phyloP scores from a whole-genome alignment of 2,329 filamentous ascomycete species.

The Chaetomium sp. region DNA sequence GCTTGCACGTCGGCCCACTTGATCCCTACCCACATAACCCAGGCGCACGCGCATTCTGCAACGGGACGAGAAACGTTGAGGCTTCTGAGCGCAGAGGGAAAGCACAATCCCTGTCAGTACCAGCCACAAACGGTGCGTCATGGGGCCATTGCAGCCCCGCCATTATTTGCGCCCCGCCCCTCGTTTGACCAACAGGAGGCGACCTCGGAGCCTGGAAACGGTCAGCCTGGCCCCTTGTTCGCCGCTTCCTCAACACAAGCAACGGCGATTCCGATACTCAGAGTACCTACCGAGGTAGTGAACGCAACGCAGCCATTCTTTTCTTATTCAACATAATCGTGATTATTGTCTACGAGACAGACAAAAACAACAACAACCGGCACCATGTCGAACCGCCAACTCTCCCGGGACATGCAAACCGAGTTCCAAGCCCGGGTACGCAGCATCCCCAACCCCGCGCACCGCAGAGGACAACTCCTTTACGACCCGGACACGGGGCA shows the following conservation, averaged over 20 bases:
- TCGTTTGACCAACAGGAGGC: constrained; percentile 11
- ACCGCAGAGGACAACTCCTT: not conserved
- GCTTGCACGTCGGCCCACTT: constrained; percentile 26
- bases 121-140: constrained; percentile 27
- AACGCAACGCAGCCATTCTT: not conserved
- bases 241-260: constrained; percentile 3
- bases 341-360: not conserved
- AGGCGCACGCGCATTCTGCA: constrained; percentile 11
- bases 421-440: constrained; percentile 62
- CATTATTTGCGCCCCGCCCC: constrained; percentile 14
- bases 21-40: constrained; percentile 2
- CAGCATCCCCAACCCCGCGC: constrained; percentile 21
- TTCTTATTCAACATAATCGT: not conserved
- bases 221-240: constrained; percentile 8
- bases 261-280: not conserved
- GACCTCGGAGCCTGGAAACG: constrained; percentile 1
- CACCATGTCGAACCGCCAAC: constrained; percentile 61
- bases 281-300: too few species aligned
- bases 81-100: constrained; percentile 12
- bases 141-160: constrained; percentile 22
- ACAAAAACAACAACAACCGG: too few species aligned
- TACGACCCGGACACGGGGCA: not conserved
- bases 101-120: constrained; percentile 4
- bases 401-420: constrained; percentile 62
- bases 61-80: constrained; percentile 2